Evolutionary conservation across 2,329 filamentous ascomycete species (phyloP).

Genomic region (Sclerotinia trifoliorum): DNA sequence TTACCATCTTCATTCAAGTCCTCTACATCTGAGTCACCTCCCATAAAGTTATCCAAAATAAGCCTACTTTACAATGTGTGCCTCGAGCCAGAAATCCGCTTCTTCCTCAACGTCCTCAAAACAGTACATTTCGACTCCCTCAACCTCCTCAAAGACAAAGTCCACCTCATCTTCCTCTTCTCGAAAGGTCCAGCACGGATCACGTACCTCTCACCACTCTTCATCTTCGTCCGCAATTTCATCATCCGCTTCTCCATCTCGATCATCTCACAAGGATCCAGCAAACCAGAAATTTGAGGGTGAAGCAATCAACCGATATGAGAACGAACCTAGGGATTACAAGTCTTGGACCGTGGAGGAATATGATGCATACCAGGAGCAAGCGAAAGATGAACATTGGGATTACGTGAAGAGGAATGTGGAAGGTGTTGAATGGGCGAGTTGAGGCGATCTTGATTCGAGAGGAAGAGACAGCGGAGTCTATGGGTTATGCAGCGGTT

Average conservation of each 20-base stretch:
- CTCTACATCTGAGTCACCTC: background rate
- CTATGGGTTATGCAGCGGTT: background rate
- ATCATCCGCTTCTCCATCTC: background rate
- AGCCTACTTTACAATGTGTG: background rate
- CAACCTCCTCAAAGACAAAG: conserved; percentile 1
- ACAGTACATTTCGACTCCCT: background rate
- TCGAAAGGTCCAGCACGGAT: conserved; percentile 5
- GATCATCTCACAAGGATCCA: background rate
- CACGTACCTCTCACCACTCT: background rate
- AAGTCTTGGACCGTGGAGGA: conserved; percentile 26
- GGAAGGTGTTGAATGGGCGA: conserved; percentile 5
- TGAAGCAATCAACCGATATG: conserved; percentile 13
- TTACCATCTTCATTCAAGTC: background rate
- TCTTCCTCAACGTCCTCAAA: conserved; percentile 7
- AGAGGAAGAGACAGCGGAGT: background rate
- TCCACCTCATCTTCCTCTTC: conserved; percentile 13
- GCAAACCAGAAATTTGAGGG: background rate
- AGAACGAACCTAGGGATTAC: conserved; percentile 27
- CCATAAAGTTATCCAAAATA: background rate
- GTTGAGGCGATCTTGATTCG: background rate
- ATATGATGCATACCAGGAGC: conserved; percentile 29
- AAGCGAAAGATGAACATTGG: conserved; percentile 19
- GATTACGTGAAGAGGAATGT: conserved; percentile 21
- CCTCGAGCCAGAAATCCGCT: conserved; percentile 8
- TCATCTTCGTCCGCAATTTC: background rate